Percentiles rank a stretch among this genome's conserved stretches.
Evolutionary conservation across 305 asterid species (phyloP).

Genomic region (Fraxinus sp.): DNA sequence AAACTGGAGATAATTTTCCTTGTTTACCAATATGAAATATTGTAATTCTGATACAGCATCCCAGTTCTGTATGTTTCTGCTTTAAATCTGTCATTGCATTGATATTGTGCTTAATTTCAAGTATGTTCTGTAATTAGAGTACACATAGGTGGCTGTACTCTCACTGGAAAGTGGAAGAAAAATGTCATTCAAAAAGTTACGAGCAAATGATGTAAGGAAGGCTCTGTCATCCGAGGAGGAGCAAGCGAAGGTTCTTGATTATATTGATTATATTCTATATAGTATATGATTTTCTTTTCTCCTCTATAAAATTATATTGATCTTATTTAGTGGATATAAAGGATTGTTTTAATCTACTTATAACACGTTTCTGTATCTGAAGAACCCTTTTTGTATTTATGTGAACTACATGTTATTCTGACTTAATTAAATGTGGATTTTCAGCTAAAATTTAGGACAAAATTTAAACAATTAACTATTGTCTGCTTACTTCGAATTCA

Average conservation of each 20-base stretch:
- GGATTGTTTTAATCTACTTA: neutral
- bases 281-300: neutral
- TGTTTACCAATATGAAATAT: neutral
- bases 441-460: neutral
- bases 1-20: neutral
- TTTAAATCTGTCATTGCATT: neutral
- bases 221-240: constrained; percentile 35
- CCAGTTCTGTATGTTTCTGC: neutral
- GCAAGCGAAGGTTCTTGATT: constrained; percentile 40
- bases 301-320: neutral
- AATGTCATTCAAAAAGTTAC: constrained; percentile 39
- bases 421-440: neutral
- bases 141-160: constrained; percentile 12
- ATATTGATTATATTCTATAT: neutral
- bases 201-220: constrained; percentile 26
- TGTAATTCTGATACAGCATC: neutral
- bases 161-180: constrained; percentile 19
- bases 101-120: constrained; percentile 8
- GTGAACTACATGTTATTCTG: neutral
- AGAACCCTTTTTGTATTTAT: neutral
- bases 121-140: neutral
- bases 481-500: neutral
- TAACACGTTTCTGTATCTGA: neutral
- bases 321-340: neutral
- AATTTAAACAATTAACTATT: neutral